Percentiles rank a stretch among this genome's conserved stretches.
These are phyloP conservation scores for Plasmodium billcollinsi DNA, from an alignment of 169 alveolate species.

Conservation along the genomic window DNA sequence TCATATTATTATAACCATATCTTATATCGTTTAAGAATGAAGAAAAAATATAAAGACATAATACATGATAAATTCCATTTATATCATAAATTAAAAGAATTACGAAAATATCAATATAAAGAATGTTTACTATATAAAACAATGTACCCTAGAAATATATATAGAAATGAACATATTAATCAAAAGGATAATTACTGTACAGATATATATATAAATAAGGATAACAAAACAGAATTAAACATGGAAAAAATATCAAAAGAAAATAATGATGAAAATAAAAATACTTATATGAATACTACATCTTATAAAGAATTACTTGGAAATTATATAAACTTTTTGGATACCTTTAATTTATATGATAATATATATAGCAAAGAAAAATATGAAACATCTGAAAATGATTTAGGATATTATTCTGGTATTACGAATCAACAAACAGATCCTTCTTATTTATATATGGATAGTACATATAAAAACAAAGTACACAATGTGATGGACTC, in stretches of 20 bases:
- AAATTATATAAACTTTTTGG: background rate
- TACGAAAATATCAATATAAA: constrained; percentile 77
- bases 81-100: constrained; percentile 18
- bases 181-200: background rate
- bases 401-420: too few species aligned
- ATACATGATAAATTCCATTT: constrained; percentile 10
- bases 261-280: constrained; percentile 4
- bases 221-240: constrained; percentile 13
- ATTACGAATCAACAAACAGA: too few species aligned
- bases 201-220: background rate
- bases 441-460: too few species aligned
- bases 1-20: background rate
- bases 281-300: constrained; percentile 1
- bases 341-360: background rate
- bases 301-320: background rate
- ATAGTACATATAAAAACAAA: too few species aligned
- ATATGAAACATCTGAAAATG: too few species aligned
- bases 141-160: background rate
- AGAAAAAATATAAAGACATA: background rate
- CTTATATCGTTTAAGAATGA: background rate
- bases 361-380: too few species aligned
- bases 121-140: constrained; percentile 31
- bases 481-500: too few species aligned
- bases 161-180: background rate
- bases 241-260: background rate